Conservation (phyloP, 257 asterid species). For the Solanum ossicruentum region DNA sequence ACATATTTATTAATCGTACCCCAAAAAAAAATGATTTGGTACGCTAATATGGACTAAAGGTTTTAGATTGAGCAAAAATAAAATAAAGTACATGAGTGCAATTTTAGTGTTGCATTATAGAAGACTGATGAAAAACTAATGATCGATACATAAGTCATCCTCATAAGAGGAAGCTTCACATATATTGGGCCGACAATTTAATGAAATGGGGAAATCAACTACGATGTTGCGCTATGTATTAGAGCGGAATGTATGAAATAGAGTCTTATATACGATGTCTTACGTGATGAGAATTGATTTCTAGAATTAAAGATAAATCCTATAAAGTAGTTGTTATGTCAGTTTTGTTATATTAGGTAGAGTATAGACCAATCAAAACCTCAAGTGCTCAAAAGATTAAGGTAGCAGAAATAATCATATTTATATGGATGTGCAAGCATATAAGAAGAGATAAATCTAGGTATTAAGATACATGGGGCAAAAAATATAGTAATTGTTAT, state of each 20-base stretch:
- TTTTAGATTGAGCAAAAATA: not conserved
- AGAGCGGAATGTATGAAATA: too few species aligned
- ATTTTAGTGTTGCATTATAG: not conserved
- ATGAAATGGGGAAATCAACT: not conserved
- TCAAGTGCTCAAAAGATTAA: not conserved
- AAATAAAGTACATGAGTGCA: not conserved
- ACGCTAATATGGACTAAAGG: not conserved
- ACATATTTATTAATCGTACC: too few species aligned
- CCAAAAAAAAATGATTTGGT: too few species aligned
- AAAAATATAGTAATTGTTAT: not conserved
- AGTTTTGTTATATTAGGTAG: too few species aligned
- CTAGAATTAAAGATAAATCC: not conserved
- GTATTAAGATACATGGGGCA: not conserved
- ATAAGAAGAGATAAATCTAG: not conserved
- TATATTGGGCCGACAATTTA: not conserved
- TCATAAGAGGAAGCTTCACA: not conserved
- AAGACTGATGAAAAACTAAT: not conserved
- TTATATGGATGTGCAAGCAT: not conserved
- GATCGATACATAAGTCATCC: not conserved
- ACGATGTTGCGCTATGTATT: too few species aligned
- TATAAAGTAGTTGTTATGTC: not conserved
- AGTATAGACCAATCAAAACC: too few species aligned
- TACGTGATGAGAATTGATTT: too few species aligned
- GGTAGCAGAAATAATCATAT: too few species aligned
- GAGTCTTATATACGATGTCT: too few species aligned